Evolutionary conservation across 768 basidiomycete species (phyloP).

Genomic region (Kwoniella bestiolae): DNA sequence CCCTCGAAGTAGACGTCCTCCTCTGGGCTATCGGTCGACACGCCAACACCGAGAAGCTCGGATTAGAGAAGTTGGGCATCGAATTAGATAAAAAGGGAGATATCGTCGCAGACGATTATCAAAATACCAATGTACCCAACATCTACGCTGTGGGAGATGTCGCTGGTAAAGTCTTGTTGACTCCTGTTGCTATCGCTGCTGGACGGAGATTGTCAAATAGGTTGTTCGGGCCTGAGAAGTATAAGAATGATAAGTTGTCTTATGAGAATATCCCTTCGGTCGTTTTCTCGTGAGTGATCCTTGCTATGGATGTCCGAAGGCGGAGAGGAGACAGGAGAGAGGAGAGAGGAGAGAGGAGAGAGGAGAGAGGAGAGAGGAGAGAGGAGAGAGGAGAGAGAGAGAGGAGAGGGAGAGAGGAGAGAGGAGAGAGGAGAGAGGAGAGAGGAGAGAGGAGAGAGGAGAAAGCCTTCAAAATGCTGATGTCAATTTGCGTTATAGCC

Average conservation of each 20-base stretch:
- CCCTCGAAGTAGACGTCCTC: conserved; percentile 80
- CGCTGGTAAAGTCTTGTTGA: conserved; percentile 86
- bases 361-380: neutral
- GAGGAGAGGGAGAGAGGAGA: neutral
- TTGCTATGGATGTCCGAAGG: too few species aligned
- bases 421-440: neutral
- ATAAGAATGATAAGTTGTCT: conserved; percentile 80
- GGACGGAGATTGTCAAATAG: conserved; percentile 86
- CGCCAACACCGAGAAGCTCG: conserved; percentile 76
- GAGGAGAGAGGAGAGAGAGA: neutral
- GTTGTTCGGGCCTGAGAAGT: conserved; percentile 83
- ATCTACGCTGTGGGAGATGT: conserved; percentile 90
- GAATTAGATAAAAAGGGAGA: conserved; percentile 78
- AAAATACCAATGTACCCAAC: conserved; percentile 73
- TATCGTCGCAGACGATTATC: conserved; percentile 86
- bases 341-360: neutral
- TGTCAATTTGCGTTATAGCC: conserved; percentile 61
- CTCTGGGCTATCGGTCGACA: conserved; percentile 95
- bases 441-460: too few species aligned
- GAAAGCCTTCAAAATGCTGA: too few species aligned
- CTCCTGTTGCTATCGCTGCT: conserved; percentile 97
- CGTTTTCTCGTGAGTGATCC: conserved; percentile 82
- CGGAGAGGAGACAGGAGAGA: neutral
- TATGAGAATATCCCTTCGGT: conserved; percentile 93
- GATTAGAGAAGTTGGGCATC: conserved; percentile 76